Conservation (phyloP, 1,284 basidiomycete species). For the Heliocybe sulcata region DNA sequence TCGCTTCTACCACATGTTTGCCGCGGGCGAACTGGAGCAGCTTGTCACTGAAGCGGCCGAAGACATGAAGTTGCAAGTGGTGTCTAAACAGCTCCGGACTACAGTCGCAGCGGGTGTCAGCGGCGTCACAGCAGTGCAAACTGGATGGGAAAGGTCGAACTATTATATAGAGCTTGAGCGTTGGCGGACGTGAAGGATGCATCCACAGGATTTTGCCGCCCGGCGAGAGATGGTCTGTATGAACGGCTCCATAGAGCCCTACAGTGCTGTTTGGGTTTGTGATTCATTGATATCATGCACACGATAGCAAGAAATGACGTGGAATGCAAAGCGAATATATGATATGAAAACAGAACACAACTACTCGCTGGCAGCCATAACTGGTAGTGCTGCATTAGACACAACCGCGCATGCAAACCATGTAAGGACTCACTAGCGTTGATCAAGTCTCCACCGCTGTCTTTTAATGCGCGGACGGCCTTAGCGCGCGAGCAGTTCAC, state of each 20-base stretch:
- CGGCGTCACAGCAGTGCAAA: slow-evolving; percentile 61
- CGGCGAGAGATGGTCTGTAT: background rate
- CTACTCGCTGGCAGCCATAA: slow-evolving; percentile 74
- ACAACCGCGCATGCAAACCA: background rate
- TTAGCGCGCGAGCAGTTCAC: slow-evolving; percentile 79
- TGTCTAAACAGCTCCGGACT: slow-evolving; percentile 17
- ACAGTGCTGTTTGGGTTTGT: background rate
- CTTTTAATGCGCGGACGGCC: slow-evolving; percentile 83
- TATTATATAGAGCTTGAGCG: slow-evolving; percentile 67
- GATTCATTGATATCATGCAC: background rate
- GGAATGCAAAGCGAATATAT: slow-evolving; percentile 13
- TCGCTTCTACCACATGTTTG: slow-evolving; percentile 93
- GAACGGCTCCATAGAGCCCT: background rate
- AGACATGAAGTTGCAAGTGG: slow-evolving; percentile 49
- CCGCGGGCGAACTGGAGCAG: slow-evolving; percentile 62
- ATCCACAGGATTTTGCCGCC: too few relatives aligned
- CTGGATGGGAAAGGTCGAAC: slow-evolving; percentile 85
- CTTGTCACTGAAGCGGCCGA: slow-evolving; percentile 59
- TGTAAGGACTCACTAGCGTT: slow-evolving; percentile 75
- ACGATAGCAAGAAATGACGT: slow-evolving; percentile 8
- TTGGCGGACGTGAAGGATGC: slow-evolving; percentile 30
- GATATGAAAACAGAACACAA: slow-evolving; percentile 13
- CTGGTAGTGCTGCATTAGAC: slow-evolving; percentile 22
- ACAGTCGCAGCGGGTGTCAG: slow-evolving; percentile 10
- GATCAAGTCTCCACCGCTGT: slow-evolving; percentile 87